phyloP scores from a whole-genome alignment of 768 basidiomycete genomes.

The Vararia minispora region DNA sequence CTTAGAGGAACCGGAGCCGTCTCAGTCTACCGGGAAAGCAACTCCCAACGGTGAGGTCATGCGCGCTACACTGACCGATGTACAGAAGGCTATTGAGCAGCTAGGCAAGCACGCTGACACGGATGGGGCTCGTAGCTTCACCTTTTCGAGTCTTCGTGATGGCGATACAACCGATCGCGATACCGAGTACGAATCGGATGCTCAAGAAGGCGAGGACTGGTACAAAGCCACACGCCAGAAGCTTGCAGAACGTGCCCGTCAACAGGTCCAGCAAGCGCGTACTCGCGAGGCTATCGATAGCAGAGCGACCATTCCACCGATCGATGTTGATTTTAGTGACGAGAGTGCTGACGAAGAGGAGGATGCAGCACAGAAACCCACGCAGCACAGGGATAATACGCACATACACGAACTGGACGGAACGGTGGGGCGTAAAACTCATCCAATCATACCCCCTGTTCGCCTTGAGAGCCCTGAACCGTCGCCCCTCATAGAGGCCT shows the following conservation, averaged over 20 bases:
- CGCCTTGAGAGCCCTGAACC: too few species aligned
- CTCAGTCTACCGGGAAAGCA: background rate
- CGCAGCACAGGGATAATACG: slow-evolving; percentile 26
- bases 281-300: slow-evolving; percentile 32
- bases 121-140: slow-evolving; percentile 60
- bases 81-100: slow-evolving; percentile 85
- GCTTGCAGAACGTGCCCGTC: slow-evolving; percentile 59
- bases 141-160: slow-evolving; percentile 60
- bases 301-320: slow-evolving; percentile 39
- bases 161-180: slow-evolving; percentile 37
- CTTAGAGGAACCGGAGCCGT: slow-evolving; percentile 26
- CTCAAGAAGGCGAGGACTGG: slow-evolving; percentile 44
- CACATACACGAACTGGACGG: slow-evolving; percentile 68
- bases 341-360: slow-evolving; percentile 67
- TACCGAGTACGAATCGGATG: slow-evolving; percentile 41
- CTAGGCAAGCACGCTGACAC: slow-evolving; percentile 46
- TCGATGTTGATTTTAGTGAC: slow-evolving; percentile 67
- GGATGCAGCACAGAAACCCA: background rate
- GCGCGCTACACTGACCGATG: slow-evolving; percentile 82
- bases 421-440: too few species aligned
- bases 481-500: slow-evolving; percentile 21
- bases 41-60: slow-evolving; percentile 46
- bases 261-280: slow-evolving; percentile 47
- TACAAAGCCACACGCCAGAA: slow-evolving; percentile 54
- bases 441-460: slow-evolving; percentile 5